Evolutionary conservation across 306 rosid species (phyloP), one percentile per base, ranked within the genome.

Genomic region (Datisca glomerata): DNA sequence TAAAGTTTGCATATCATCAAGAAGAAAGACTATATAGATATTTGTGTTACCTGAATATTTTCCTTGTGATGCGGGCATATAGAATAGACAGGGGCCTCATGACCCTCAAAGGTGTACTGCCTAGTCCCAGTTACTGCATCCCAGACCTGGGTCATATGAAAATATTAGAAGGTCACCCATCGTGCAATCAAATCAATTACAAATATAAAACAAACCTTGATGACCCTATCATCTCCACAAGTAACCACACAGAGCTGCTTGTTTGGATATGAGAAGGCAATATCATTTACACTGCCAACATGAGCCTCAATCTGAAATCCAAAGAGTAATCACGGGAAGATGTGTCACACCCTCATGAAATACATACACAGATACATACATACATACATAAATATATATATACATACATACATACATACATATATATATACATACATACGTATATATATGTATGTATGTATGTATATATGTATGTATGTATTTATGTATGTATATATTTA

Each of bases 61-160:
- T 85, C 98, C 57, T 91, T 91, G 74, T 85, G 94, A 69, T 91
- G 98, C 40, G 98, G 96, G 60, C 98, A 85, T 19, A 91, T 82
- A 44, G 96, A 91, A 76, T 75, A 73, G 50, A 91, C 92, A 56
- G 96, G 86, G 9, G 94, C 81, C 63, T 84, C 94, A 36, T 91
- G 96, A 52, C 98, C 98, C 71, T 91, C 96, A 61, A 91, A 91
- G 38, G 75, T 66, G 61, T 53, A 67, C 54, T 70, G 96, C 78
- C 59, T 73, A 41, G 63, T 38, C 54, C 98, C 98, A 36, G 78
- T 75, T 50, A 55, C 64, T 46, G 94, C 96, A 75, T 91, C 98
- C 98, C 98, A 91, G 33, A 91, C 96, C 98, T 91, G 58, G 44
- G 73, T 43, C 66, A 34, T 44, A 40, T 63, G 51, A 40, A 60